Evolutionary conservation across 176 grass and related monocot genomes (phyloP).

Genomic region (Oryza glumipatula): DNA sequence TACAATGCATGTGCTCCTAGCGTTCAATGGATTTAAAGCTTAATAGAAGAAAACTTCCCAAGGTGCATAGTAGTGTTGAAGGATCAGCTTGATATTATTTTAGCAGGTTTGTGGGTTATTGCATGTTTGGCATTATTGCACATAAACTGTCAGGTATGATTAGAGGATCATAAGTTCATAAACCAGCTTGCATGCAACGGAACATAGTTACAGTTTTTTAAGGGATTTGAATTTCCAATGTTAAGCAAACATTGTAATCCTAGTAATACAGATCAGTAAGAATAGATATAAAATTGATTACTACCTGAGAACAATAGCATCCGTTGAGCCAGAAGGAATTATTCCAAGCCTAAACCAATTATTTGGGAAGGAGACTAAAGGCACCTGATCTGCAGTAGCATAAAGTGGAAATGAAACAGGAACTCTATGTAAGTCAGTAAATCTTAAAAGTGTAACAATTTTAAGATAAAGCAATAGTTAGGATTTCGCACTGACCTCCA

Average conservation of each 20-base stretch:
- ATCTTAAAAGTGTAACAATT: constrained; percentile 28
- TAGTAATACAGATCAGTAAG: constrained; percentile 17
- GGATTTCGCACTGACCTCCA: constrained; percentile 39
- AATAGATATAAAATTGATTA: not conserved
- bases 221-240: not conserved
- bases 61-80: constrained; percentile 4
- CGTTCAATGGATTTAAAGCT: constrained; percentile 9
- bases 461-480: constrained; percentile 36
- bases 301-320: constrained; percentile 97
- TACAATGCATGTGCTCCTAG: not conserved
- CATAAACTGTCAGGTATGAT: not conserved
- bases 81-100: constrained; percentile 17
- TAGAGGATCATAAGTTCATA: constrained; percentile 3
- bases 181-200: constrained; percentile 19
- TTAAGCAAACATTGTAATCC: not conserved
- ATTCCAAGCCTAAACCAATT: constrained; percentile 91
- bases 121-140: not conserved
- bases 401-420: constrained; percentile 35
- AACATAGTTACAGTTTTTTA: not conserved
- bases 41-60: not conserved
- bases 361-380: constrained; percentile 76
- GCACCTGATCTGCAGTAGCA: constrained; percentile 56
- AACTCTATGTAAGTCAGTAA: not conserved
- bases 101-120: constrained; percentile 1
- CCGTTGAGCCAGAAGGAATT: constrained; percentile 95